Conservation (phyloP, 2,329 filamentous ascomycete species). For the Stachybotrys chlorohalonatus region DNA sequence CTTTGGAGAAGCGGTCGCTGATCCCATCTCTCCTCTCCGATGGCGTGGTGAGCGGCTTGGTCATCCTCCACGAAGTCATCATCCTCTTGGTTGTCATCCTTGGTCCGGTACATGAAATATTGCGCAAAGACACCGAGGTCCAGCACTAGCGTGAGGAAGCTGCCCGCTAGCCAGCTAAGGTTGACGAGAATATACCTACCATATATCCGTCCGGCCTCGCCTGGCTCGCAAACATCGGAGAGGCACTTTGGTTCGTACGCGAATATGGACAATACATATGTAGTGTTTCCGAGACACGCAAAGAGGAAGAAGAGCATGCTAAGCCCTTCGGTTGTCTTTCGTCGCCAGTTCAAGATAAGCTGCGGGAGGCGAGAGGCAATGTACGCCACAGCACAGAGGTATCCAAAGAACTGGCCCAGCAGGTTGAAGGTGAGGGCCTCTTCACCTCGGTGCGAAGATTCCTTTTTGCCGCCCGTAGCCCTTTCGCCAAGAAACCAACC, state of each 20-base stretch:
- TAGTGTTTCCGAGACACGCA: slow-evolving; percentile 89
- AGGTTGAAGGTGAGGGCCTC: slow-evolving; percentile 57
- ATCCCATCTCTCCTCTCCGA: slow-evolving; percentile 24
- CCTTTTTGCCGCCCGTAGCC: slow-evolving; percentile 27
- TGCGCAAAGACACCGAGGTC: slow-evolving; percentile 84
- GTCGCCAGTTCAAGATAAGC: slow-evolving; percentile 81
- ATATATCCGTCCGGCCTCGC: slow-evolving; percentile 62
- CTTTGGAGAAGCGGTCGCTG: slow-evolving; percentile 28
- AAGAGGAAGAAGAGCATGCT: slow-evolving; percentile 95
- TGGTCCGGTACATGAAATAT: slow-evolving; percentile 72
- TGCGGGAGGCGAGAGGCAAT: slow-evolving; percentile 86
- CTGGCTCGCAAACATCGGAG: slow-evolving; percentile 45
- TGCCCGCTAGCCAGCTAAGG: slow-evolving; percentile 81
- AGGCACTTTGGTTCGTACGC: slow-evolving; percentile 73
- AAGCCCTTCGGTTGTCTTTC: slow-evolving; percentile 88
- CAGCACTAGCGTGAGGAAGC: slow-evolving; percentile 75
- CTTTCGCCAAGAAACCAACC: slow-evolving; percentile 68
- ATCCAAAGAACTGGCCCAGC: slow-evolving; percentile 85
- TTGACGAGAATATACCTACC: slow-evolving; percentile 81
- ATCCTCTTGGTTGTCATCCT: slow-evolving; percentile 16
- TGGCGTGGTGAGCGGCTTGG: slow-evolving; percentile 15
- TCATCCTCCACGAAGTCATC: slow-evolving; percentile 17
- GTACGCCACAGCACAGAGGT: slow-evolving; percentile 82
- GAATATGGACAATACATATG: slow-evolving; percentile 85
- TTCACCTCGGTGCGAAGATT: slow-evolving; percentile 27